These are phyloP conservation scores for Asterophora lycoperdoides DNA, from an alignment of 768 basidiomycete genomes.

Conservation along the genomic window DNA sequence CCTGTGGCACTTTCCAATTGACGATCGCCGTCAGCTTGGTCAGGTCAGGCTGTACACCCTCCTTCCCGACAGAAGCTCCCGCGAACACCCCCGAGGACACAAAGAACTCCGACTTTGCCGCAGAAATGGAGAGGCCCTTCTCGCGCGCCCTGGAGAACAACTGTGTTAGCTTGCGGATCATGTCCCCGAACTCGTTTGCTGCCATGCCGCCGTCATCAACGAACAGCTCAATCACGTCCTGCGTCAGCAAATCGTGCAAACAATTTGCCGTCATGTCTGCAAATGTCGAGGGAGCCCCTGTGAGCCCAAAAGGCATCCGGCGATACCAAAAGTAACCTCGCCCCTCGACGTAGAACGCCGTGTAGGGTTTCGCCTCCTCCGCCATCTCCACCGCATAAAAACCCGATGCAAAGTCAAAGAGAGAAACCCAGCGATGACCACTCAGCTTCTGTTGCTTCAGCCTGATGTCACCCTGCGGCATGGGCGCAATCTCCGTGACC, in stretches of 20 bases:
- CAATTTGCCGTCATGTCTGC: conserved; percentile 23
- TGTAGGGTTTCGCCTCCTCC: conserved; percentile 19
- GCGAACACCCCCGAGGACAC: too few species aligned
- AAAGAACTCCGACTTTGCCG: too few species aligned
- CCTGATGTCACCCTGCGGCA: conserved; percentile 30
- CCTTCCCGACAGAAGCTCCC: too few species aligned
- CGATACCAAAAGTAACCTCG: conserved; percentile 32
- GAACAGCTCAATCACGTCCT: conserved; percentile 29
- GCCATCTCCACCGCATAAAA: conserved; percentile 23
- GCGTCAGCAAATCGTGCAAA: conserved; percentile 23
- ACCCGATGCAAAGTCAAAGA: conserved; percentile 35
- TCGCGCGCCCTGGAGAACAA: too few species aligned
- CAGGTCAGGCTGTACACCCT: too few species aligned
- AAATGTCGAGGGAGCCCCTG: conserved; percentile 34
- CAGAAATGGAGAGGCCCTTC: too few species aligned
- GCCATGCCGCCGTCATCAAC: conserved; percentile 36
- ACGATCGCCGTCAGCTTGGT: too few species aligned
- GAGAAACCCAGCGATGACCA: conserved; percentile 27
- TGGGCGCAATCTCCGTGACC: conserved; percentile 20
- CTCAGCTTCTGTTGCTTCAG: conserved; percentile 30
- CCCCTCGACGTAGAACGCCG: conserved; percentile 32
- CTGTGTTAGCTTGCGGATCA: too few species aligned
- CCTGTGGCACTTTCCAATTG: too few species aligned
- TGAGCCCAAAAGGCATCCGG: conserved; percentile 37
- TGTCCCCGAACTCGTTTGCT: conserved; percentile 20